A percentile compares a stretch with the other conserved stretches of the same genome.
These are phyloP conservation scores for Poterioochromonas sp. DNA, from an alignment of 352 stramenopile genomes.

Conservation along the genomic window DNA sequence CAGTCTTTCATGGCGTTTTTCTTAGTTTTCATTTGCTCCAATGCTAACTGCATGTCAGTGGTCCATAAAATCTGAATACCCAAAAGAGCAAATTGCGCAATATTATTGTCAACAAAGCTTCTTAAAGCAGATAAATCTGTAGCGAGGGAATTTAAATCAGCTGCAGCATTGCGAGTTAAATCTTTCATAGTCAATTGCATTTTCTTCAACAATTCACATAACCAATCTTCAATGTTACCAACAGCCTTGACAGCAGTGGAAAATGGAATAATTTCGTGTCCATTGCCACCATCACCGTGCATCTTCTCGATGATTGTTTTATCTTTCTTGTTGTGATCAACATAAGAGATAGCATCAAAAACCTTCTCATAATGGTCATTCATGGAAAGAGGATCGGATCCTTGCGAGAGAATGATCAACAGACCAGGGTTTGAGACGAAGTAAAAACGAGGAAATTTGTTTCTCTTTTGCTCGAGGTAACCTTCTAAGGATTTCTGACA, in stretches of 20 bases:
- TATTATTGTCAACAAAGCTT: conserved; percentile 45
- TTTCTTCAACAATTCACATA: conserved; percentile 74
- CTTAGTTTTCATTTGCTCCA: conserved; percentile 74
- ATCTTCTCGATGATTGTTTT: conserved; percentile 82
- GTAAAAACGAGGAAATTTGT: conserved; percentile 97
- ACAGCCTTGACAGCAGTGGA: conserved; percentile 53
- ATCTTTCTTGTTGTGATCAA: conserved; percentile 95
- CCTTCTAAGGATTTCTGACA: conserved; percentile 95
- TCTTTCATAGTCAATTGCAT: conserved; percentile 96
- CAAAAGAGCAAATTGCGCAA: conserved; percentile 79
- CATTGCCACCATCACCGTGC: conserved; percentile 73
- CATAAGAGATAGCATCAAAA: conserved; percentile 89
- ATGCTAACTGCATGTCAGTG: conserved; percentile 82
- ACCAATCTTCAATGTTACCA: conserved; percentile 82
- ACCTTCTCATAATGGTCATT: conserved; percentile 87
- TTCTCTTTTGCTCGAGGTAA: conserved; percentile 95
- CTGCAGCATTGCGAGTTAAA: conserved; percentile 79
- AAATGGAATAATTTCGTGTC: conserved; percentile 68
- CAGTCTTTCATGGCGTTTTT: conserved; percentile 84
- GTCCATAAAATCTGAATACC: conserved; percentile 86
- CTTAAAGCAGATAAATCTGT: conserved; percentile 63
- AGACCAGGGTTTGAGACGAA: conserved; percentile 95
- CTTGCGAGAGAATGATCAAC: conserved; percentile 92
- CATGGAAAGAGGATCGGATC: conserved; percentile 79
- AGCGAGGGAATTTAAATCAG: conserved; percentile 76